Evolutionary conservation across 2,329 filamentous ascomycete species (phyloP).

Genomic region (Teratosphaeria zuluensis): DNA sequence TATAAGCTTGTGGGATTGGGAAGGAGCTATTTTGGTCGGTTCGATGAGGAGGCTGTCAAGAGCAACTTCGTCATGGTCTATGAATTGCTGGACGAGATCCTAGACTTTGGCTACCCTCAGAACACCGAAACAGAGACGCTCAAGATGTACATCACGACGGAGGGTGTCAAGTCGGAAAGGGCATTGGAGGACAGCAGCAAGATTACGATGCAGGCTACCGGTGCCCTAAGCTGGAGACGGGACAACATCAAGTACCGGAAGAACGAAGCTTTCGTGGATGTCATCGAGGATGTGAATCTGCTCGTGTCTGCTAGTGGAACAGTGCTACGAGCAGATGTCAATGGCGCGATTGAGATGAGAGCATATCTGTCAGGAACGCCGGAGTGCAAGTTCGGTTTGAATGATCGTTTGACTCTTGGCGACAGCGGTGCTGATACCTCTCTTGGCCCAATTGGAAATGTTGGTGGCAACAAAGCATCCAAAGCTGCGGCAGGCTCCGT

Average conservation of each 20-base stretch:
- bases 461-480: conserved; percentile 75
- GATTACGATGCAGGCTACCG: conserved; percentile 98
- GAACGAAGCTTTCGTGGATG: conserved; percentile 98
- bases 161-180: conserved; percentile 88
- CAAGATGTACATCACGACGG: conserved; percentile 99
- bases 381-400: conserved; percentile 97
- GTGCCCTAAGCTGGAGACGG: conserved; percentile 91
- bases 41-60: conserved; percentile 98
- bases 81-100: conserved; percentile 92
- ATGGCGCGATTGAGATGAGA: conserved; percentile 96
- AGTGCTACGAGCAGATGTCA: conserved; percentile 89
- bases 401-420: conserved; percentile 89
- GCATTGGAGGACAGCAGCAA: conserved; percentile 83
- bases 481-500: conserved; percentile 93
- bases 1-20: conserved; percentile 85
- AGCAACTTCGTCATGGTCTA: conserved; percentile 99
- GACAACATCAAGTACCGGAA: conserved; percentile 98
- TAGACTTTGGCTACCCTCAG: conserved; percentile 98
- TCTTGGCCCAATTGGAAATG: conserved; percentile 62
- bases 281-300: conserved; percentile 97
- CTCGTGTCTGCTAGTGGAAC: conserved; percentile 98
- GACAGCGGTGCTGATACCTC: conserved; percentile 42
- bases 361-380: conserved; percentile 93
- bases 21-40: conserved; percentile 95
- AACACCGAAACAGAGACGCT: conserved; percentile 98